phyloP scores from a whole-genome alignment of 371 early-diverging fungal genomes.

The Mucor lusitanicus region DNA sequence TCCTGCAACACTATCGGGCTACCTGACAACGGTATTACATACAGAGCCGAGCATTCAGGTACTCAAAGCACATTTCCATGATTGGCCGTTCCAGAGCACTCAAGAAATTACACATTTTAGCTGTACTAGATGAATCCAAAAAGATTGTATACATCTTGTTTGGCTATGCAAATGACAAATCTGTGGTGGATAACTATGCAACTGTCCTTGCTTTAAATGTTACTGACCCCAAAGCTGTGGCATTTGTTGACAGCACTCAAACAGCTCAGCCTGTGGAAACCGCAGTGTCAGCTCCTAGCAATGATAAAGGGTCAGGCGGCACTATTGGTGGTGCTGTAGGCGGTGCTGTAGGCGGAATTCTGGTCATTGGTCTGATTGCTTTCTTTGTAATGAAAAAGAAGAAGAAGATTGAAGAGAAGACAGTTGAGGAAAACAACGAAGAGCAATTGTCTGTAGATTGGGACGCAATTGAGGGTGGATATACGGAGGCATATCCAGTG shows the following conservation, averaged over 20 bases:
- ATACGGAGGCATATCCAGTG: not conserved
- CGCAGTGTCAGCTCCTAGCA: not conserved
- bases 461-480: not conserved
- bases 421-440: not conserved
- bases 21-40: not conserved
- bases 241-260: not conserved
- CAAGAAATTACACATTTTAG: not conserved
- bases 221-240: not conserved
- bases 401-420: not conserved
- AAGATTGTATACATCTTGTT: not conserved
- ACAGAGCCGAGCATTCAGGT: not conserved
- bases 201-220: not conserved
- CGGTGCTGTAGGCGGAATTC: not conserved
- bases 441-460: not conserved
- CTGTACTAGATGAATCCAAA: not conserved
- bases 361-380: not conserved
- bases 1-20: not conserved
- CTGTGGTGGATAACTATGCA: not conserved
- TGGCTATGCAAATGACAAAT: not conserved
- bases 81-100: not conserved
- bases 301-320: not conserved
- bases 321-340: not conserved
- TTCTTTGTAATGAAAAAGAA: not conserved
- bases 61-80: not conserved
- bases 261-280: not conserved